Evolutionary conservation across 169 alveolate genomes (phyloP).

Genomic region (Ichthyophthirius multifiliis): DNA sequence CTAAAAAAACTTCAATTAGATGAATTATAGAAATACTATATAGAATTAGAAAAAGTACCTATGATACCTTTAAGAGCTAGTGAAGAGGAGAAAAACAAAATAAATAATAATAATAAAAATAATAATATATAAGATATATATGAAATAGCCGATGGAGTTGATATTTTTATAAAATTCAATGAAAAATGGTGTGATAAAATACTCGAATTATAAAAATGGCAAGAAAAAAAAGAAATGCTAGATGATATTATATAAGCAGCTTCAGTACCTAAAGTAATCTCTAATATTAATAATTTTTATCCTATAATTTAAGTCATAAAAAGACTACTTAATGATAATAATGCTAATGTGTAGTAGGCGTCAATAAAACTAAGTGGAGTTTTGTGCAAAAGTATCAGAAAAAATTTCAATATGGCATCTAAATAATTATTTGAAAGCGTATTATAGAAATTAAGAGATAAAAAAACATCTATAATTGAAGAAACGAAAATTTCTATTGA

Average conservation of each 20-base stretch:
- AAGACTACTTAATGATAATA: background rate
- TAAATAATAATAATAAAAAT: background rate
- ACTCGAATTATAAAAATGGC: conserved; percentile 57
- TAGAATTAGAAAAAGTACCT: conserved; percentile 28
- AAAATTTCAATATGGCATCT: conserved; percentile 8
- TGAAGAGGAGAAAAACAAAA: background rate
- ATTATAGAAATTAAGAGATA: conserved; percentile 28
- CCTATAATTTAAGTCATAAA: background rate
- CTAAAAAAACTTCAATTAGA: conserved; percentile 59
- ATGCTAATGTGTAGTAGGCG: background rate
- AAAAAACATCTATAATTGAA: conserved; percentile 14
- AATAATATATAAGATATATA: conserved; percentile 26
- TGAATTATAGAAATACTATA: conserved; percentile 43
- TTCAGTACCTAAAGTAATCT: background rate
- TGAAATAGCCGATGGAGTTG: conserved; percentile 47
- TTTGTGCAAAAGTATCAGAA: conserved; percentile 24
- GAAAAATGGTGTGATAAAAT: conserved; percentile 69
- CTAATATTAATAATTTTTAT: background rate
- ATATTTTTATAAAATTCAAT: conserved; percentile 39
- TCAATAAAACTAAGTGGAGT: conserved; percentile 30
- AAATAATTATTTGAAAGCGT: conserved; percentile 19
- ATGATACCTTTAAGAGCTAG: conserved; percentile 32
- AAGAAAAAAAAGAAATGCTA: conserved; percentile 62
- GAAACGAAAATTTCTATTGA: conserved; percentile 25
- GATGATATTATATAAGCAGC: conserved; percentile 50